Conservation (phyloP, 1,284 basidiomycete species). For the Phellopilus nigrolimitatus region DNA sequence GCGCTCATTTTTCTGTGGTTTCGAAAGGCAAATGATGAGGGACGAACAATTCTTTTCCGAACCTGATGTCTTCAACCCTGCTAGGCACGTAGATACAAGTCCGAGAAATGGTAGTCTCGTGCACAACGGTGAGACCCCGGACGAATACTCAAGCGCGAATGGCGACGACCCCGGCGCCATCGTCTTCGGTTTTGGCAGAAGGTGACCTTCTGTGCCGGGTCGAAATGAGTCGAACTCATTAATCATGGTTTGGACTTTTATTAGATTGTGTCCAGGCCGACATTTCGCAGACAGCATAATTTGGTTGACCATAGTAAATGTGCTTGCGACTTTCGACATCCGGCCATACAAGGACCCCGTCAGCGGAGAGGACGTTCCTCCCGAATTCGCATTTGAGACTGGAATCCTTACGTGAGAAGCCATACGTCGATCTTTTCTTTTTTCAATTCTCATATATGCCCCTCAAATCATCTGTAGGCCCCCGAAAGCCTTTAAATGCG, state of each 20-base stretch:
- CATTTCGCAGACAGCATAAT: constrained; percentile 12
- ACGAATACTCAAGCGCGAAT: background rate
- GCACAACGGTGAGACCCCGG: background rate
- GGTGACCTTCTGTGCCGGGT: no score
- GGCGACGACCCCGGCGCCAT: background rate
- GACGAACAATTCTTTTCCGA: constrained; percentile 14
- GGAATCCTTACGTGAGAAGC: background rate
- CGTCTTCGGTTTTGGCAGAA: constrained; percentile 4
- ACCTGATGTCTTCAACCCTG: constrained; percentile 11
- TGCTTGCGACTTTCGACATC: constrained; percentile 15
- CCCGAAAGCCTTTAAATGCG: no score
- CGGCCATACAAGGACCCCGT: constrained; percentile 4
- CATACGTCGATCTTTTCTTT: background rate
- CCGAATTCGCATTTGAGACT: background rate
- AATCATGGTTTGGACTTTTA: background rate
- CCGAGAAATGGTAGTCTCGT: background rate
- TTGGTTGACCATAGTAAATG: constrained; percentile 16
- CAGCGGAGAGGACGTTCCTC: constrained; percentile 1
- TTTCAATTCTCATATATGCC: no score
- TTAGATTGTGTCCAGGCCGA: constrained; percentile 17
- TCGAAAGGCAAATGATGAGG: constrained; percentile 11
- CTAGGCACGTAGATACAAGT: background rate
- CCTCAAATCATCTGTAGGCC: no score
- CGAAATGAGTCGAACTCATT: background rate
- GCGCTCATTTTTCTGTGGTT: background rate